phyloP scores from a whole-genome alignment of 2,329 filamentous ascomycete genomes.

The Trichophyton simii region DNA sequence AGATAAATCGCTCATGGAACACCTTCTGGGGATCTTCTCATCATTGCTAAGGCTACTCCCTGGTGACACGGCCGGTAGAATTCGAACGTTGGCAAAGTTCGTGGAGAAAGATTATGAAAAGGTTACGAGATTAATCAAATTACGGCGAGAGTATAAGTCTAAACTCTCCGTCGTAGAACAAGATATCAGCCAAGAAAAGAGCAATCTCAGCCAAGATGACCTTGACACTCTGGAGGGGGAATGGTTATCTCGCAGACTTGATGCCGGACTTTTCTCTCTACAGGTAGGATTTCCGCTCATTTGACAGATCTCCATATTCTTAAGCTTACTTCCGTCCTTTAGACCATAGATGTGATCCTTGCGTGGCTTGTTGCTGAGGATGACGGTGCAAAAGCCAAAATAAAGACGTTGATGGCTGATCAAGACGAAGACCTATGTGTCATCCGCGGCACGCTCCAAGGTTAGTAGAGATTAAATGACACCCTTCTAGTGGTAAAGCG shows the following conservation, averaged over 20 bases:
- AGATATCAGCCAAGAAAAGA: slow-evolving; percentile 48
- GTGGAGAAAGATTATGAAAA: slow-evolving; percentile 91
- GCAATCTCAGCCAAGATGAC: slow-evolving; percentile 44
- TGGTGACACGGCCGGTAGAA: slow-evolving; percentile 61
- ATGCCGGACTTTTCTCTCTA: slow-evolving; percentile 71
- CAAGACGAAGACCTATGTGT: slow-evolving; percentile 52
- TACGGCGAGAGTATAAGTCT: slow-evolving; percentile 58
- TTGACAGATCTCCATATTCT: background rate
- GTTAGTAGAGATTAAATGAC: slow-evolving; percentile 22
- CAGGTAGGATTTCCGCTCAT: slow-evolving; percentile 38
- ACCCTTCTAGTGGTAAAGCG: background rate
- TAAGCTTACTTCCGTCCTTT: slow-evolving; percentile 1
- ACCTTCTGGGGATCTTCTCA: slow-evolving; percentile 73
- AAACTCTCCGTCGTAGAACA: slow-evolving; percentile 51
- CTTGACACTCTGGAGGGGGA: slow-evolving; percentile 52
- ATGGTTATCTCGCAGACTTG: slow-evolving; percentile 62
- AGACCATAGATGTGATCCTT: slow-evolving; percentile 65
- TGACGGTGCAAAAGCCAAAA: slow-evolving; percentile 53
- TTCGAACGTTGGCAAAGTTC: slow-evolving; percentile 82
- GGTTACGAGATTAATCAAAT: slow-evolving; percentile 54
- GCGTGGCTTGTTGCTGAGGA: slow-evolving; percentile 92
- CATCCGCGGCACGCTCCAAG: slow-evolving; percentile 55
- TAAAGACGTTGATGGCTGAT: slow-evolving; percentile 53
- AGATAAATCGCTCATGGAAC: slow-evolving; percentile 56
- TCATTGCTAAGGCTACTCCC: slow-evolving; percentile 70